Percentiles rank a stretch among this genome's conserved stretches.
Conservation (phyloP, 306 rosid genomes). For the Malus orientalis region DNA sequence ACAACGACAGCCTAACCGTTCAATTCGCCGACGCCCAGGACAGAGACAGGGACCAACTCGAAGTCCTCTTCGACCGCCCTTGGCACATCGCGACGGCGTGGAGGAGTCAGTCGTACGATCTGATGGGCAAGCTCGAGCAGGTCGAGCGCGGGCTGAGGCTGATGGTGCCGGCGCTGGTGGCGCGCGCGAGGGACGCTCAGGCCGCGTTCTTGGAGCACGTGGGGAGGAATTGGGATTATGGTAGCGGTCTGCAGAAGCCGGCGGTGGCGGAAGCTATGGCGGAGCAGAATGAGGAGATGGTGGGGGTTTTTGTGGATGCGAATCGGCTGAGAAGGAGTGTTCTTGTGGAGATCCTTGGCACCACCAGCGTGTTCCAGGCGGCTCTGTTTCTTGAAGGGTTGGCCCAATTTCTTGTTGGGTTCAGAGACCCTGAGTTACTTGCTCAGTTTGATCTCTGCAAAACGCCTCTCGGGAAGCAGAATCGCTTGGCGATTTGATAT, state of each 20-base stretch:
- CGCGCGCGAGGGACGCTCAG: slow-evolving; percentile 38
- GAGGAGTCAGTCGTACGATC: slow-evolving; percentile 25
- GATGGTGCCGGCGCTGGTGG: slow-evolving; percentile 45
- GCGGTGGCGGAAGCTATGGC: slow-evolving; percentile 25
- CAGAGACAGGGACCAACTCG: background rate
- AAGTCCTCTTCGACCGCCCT: slow-evolving; percentile 10
- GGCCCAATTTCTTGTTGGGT: slow-evolving; percentile 57
- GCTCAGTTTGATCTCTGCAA: slow-evolving; percentile 25
- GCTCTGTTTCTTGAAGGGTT: slow-evolving; percentile 60
- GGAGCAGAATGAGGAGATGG: slow-evolving; percentile 50
- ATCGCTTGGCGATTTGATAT: background rate
- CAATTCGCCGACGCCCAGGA: background rate
- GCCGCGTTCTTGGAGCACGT: slow-evolving; percentile 25
- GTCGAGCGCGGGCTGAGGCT: slow-evolving; percentile 49
- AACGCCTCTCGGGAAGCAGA: slow-evolving; percentile 7
- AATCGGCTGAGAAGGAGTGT: slow-evolving; percentile 60
- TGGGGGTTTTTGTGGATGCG: slow-evolving; percentile 48
- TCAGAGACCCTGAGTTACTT: slow-evolving; percentile 36
- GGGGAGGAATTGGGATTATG: slow-evolving; percentile 29
- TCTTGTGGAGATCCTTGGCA: slow-evolving; percentile 45
- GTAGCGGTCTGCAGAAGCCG: slow-evolving; percentile 10
- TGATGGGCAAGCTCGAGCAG: slow-evolving; percentile 41
- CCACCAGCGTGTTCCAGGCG: slow-evolving; percentile 40
- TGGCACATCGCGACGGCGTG: slow-evolving; percentile 60
- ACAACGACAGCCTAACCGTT: background rate